Conservation (phyloP, 116 monocot genomes). For the Dioscorea cayenensis region DNA sequence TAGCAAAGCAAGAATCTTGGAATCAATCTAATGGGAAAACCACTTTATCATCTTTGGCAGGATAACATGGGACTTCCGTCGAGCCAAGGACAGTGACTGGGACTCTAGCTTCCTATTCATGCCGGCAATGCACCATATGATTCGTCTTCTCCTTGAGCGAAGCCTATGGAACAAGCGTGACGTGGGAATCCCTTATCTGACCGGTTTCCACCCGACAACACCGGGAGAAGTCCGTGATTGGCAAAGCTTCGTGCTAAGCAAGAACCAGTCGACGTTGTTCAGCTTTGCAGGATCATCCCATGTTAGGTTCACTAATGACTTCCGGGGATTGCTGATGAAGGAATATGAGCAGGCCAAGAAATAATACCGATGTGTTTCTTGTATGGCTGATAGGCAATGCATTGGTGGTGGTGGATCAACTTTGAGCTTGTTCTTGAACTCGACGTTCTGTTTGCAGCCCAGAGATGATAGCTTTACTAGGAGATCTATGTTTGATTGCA, state of each 20-base stretch:
- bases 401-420: constrained; percentile 22
- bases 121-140: constrained; percentile 58
- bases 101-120: constrained; percentile 64
- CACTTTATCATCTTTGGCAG: constrained; percentile 75
- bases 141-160: constrained; percentile 70
- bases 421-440: constrained; percentile 49
- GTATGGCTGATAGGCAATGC: constrained; percentile 28
- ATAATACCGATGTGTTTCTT: constrained; percentile 35
- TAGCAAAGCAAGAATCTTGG: constrained; percentile 23
- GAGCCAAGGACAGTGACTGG: constrained; percentile 46
- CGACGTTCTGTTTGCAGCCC: constrained; percentile 85
- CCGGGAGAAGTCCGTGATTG: constrained; percentile 19
- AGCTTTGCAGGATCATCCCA: constrained; percentile 72
- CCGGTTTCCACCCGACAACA: constrained; percentile 47
- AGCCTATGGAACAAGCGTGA: constrained; percentile 56
- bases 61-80: constrained; percentile 86
- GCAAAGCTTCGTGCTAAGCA: constrained; percentile 36
- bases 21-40: constrained; percentile 37
- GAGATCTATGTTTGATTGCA: constrained; percentile 83
- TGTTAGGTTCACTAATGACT: constrained; percentile 36
- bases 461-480: constrained; percentile 77
- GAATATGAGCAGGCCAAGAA: constrained; percentile 31
- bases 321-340: constrained; percentile 39
- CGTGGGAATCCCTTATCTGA: constrained; percentile 57
- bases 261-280: constrained; percentile 40